Conservation (phyloP, 495 filamentous ascomycete species). For the Penicillium simplicissimum region DNA sequence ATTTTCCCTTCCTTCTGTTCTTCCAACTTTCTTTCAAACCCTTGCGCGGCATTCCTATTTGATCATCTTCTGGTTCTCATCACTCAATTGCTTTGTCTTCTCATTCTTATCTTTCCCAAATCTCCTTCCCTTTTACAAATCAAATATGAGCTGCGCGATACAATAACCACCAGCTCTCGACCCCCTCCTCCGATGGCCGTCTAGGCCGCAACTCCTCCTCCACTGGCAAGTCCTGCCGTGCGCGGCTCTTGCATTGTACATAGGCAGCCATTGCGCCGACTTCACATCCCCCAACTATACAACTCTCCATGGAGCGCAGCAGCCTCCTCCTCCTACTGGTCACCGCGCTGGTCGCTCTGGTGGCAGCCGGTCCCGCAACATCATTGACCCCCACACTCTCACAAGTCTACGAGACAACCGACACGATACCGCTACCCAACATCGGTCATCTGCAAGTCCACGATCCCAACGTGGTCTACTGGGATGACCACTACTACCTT, state of each 20-base stretch:
- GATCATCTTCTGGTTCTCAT: not conserved
- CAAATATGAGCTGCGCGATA: conserved; percentile 6
- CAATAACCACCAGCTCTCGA: not conserved
- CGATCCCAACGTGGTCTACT: conserved; percentile 42
- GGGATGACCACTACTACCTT: conserved; percentile 39
- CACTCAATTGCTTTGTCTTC: not conserved
- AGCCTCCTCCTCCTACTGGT: conserved; percentile 4
- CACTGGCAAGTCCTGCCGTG: conserved; percentile 4
- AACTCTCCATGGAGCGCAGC: conserved; percentile 5
- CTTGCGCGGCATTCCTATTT: not conserved
- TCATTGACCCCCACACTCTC: conserved; percentile 3
- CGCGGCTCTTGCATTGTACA: conserved; percentile 1
- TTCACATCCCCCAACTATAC: not conserved
- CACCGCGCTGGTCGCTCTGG: conserved; percentile 9
- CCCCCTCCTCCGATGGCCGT: not conserved
- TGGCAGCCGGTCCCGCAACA: conserved; percentile 16
- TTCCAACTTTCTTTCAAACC: not conserved
- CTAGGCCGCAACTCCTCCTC: not conserved
- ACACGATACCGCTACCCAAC: conserved; percentile 37
- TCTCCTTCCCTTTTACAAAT: not conserved
- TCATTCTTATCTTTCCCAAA: not conserved
- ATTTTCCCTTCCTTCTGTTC: not conserved
- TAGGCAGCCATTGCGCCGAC: not conserved
- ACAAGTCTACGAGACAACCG: conserved; percentile 34
- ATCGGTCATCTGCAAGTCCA: conserved; percentile 37